Evolutionary conservation across 2,329 filamentous ascomycete species (phyloP).

Genomic region (Trichoderma polysporum): DNA sequence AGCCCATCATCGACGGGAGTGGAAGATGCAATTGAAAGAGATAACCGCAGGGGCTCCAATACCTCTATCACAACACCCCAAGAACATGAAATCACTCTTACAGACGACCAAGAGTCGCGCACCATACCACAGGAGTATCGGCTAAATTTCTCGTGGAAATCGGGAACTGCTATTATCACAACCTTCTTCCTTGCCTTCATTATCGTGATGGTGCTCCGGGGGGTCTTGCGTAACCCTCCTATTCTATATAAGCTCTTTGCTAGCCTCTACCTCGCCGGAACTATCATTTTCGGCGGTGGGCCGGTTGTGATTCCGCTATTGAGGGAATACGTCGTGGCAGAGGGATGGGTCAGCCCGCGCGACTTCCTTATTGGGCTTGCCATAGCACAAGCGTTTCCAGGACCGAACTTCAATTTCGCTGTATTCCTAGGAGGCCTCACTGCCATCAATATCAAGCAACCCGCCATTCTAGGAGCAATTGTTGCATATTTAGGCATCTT

Average conservation of each 20-base stretch:
- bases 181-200: conserved; percentile 58
- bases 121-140: conserved; percentile 31
- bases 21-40: not conserved
- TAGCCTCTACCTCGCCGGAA: conserved; percentile 73
- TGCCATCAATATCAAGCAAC: conserved; percentile 39
- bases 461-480: conserved; percentile 47
- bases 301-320: conserved; percentile 65
- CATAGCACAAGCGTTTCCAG: conserved; percentile 67
- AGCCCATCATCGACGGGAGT: not conserved
- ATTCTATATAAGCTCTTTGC: conserved; percentile 62
- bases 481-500: conserved; percentile 56
- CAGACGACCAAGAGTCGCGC: conserved; percentile 27
- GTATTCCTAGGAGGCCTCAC: conserved; percentile 57
- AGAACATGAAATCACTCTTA: not conserved
- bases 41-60: too few species aligned
- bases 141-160: conserved; percentile 46
- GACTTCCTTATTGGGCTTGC: conserved; percentile 74
- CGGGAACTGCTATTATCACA: conserved; percentile 42
- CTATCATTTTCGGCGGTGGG: conserved; percentile 64
- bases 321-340: conserved; percentile 61
- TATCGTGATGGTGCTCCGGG: conserved; percentile 52
- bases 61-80: not conserved
- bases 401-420: conserved; percentile 51
- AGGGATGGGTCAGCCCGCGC: conserved; percentile 67
- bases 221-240: conserved; percentile 40